Percentiles rank a stretch among this genome's conserved stretches.
These are phyloP conservation scores for Aspergillus awamori DNA, from an alignment of 2,329 filamentous ascomycete species.

Conservation along the genomic window DNA sequence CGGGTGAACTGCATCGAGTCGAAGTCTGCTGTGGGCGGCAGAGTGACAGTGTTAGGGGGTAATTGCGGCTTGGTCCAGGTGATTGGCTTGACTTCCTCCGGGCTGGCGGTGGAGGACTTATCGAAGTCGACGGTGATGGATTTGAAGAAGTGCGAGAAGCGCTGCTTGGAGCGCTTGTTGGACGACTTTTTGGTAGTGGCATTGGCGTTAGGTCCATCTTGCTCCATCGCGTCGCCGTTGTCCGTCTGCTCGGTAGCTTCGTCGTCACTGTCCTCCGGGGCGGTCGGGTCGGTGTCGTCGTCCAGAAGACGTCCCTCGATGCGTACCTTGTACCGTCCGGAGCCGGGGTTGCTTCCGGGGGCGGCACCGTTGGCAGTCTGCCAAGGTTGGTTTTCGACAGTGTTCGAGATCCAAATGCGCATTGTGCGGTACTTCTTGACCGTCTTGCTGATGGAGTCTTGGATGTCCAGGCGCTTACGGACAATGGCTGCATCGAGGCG, in stretches of 20 bases:
- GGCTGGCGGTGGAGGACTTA: constrained; percentile 42
- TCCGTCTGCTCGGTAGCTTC: constrained; percentile 40
- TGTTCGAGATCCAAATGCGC: constrained; percentile 94
- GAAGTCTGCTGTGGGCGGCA: constrained; percentile 74
- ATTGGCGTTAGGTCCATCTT: constrained; percentile 53
- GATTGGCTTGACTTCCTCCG: constrained; percentile 55
- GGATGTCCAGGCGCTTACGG: constrained; percentile 87
- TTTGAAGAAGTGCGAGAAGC: constrained; percentile 56
- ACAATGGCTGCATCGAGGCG: constrained; percentile 90
- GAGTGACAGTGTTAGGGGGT: constrained; percentile 52
- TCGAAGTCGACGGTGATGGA: constrained; percentile 56
- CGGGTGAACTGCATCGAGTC: constrained; percentile 91
- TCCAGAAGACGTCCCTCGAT: constrained; percentile 86
- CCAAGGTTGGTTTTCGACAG: constrained; percentile 92
- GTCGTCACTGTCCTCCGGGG: constrained; percentile 54
- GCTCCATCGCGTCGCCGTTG: constrained; percentile 61
- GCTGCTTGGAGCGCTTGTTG: constrained; percentile 39
- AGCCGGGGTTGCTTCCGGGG: constrained; percentile 37
- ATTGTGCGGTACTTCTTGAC: constrained; percentile 81
- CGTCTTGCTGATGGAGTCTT: constrained; percentile 75
- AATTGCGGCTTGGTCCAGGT: constrained; percentile 84
- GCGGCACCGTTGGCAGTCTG: constrained; percentile 80
- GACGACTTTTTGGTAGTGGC: constrained; percentile 35
- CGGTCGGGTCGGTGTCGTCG: constrained; percentile 60
- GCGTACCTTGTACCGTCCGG: constrained; percentile 73